Evolutionary conservation across 352 stramenopile genomes (phyloP).

Genomic region (Globisporangium iwayamae): DNA sequence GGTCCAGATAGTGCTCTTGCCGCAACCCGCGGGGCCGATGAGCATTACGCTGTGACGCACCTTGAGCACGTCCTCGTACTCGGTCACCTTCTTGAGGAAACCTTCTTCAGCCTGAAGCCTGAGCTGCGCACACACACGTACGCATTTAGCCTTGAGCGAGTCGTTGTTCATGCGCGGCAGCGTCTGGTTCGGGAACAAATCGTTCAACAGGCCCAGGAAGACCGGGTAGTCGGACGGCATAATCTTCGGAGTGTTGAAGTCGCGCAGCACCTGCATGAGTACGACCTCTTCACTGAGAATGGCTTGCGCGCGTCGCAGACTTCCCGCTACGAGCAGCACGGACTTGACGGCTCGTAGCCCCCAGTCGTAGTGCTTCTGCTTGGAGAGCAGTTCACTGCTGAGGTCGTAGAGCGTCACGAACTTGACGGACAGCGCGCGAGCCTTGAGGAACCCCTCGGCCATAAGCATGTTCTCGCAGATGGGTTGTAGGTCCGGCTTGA

Average conservation of each 20-base stretch:
- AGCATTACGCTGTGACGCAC: conserved; percentile 96
- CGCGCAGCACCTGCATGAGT: conserved; percentile 93
- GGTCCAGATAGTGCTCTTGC: conserved; percentile 95
- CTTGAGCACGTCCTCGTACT: conserved; percentile 94
- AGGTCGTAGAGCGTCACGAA: conserved; percentile 90
- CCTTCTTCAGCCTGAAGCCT: conserved; percentile 92
- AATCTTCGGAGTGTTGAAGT: conserved; percentile 96
- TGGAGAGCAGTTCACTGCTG: conserved; percentile 81
- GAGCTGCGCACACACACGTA: conserved; percentile 49
- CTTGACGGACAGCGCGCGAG: conserved; percentile 76
- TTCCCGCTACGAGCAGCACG: conserved; percentile 93
- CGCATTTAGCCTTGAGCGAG: conserved; percentile 36
- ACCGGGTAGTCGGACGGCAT: conserved; percentile 90
- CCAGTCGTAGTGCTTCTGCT: conserved; percentile 94
- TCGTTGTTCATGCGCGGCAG: conserved; percentile 43
- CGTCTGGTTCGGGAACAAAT: conserved; percentile 87
- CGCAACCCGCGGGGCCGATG: conserved; percentile 91
- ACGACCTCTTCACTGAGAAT: conserved; percentile 87
- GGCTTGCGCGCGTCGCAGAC: conserved; percentile 86
- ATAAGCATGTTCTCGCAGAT: conserved; percentile 96
- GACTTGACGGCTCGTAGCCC: conserved; percentile 94
- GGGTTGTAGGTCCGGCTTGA: conserved; percentile 86
- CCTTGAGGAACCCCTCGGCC: conserved; percentile 90
- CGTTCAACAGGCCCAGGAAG: conserved; percentile 92
- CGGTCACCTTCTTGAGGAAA: conserved; percentile 95